These are phyloP conservation scores for Lepidium sativum DNA, from an alignment of 345 rosid genomes.

Conservation along the genomic window DNA sequence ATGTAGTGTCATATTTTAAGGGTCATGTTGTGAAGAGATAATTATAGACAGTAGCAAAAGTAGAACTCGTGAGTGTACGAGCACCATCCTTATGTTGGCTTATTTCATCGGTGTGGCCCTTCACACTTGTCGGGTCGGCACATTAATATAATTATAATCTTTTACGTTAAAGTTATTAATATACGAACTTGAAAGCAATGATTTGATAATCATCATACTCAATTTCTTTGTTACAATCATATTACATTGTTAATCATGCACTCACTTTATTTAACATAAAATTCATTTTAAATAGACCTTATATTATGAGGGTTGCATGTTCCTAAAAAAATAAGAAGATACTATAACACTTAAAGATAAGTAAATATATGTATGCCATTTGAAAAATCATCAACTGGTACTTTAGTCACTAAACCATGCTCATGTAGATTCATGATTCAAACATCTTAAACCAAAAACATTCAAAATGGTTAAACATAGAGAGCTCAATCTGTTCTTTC, in stretches of 20 bases:
- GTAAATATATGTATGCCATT: not conserved
- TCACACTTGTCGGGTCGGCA: slow-evolving; percentile 6
- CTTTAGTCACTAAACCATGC: not conserved
- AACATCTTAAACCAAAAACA: not conserved
- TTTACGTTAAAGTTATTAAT: not conserved
- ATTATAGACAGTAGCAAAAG: too few relatives aligned
- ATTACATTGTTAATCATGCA: slow-evolving; percentile 3
- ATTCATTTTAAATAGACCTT: not conserved
- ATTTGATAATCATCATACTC: slow-evolving; percentile 18
- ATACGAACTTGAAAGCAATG: not conserved
- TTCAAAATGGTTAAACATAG: not conserved
- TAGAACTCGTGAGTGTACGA: slow-evolving; percentile 19
- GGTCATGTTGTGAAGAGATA: slow-evolving; percentile 2
- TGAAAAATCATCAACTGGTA: not conserved
- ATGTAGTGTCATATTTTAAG: not conserved
- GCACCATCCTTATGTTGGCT: slow-evolving; percentile 1
- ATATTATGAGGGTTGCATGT: slow-evolving; percentile 6
- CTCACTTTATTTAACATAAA: not conserved
- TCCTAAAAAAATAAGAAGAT: too few relatives aligned
- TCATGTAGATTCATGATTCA: not conserved
- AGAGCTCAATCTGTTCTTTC: too few relatives aligned
- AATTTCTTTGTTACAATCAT: too few relatives aligned
- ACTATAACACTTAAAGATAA: not conserved
- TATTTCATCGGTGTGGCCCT: slow-evolving; percentile 3
- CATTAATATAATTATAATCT: not conserved